These are phyloP conservation scores for Carex scoparia DNA, from an alignment of 176 grass and related monocot species.

Conservation along the genomic window DNA sequence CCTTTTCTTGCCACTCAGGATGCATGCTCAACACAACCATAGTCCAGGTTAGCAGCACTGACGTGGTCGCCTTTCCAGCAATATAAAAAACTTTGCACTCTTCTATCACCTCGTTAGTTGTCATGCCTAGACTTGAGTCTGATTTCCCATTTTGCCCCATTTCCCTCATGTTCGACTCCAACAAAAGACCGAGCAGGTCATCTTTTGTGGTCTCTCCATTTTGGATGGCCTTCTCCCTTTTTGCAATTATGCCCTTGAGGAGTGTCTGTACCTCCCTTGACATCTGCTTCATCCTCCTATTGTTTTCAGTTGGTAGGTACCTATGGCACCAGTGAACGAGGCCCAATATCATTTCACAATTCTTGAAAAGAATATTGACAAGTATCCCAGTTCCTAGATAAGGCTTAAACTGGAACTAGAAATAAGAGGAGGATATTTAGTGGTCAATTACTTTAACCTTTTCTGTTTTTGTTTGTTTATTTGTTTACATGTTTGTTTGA, in stretches of 20 bases:
- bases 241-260: conserved; percentile 31
- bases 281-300: conserved; percentile 12
- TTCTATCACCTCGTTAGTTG: conserved; percentile 54
- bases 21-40: conserved; percentile 61
- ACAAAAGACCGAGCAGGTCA: conserved; percentile 32
- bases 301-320: conserved; percentile 33
- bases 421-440: neutral
- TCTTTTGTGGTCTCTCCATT: conserved; percentile 12
- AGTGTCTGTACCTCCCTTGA: conserved; percentile 24
- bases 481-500: neutral
- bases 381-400: neutral
- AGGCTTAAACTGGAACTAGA: neutral
- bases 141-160: conserved; percentile 18
- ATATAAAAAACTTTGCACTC: conserved; percentile 95
- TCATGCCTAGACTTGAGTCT: conserved; percentile 37
- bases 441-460: neutral
- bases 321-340: conserved; percentile 7
- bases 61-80: conserved; percentile 65
- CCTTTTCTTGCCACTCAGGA: conserved; percentile 60
- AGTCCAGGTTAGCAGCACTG: conserved; percentile 75
- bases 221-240: conserved; percentile 22
- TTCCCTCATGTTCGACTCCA: conserved; percentile 29
- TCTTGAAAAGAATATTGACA: neutral
- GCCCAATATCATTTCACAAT: neutral
- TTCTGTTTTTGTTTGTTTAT: neutral